Base-by-base conservation (phyloP, 2,329 filamentous ascomycete genomes). In the Apiospora sp. region DNA sequence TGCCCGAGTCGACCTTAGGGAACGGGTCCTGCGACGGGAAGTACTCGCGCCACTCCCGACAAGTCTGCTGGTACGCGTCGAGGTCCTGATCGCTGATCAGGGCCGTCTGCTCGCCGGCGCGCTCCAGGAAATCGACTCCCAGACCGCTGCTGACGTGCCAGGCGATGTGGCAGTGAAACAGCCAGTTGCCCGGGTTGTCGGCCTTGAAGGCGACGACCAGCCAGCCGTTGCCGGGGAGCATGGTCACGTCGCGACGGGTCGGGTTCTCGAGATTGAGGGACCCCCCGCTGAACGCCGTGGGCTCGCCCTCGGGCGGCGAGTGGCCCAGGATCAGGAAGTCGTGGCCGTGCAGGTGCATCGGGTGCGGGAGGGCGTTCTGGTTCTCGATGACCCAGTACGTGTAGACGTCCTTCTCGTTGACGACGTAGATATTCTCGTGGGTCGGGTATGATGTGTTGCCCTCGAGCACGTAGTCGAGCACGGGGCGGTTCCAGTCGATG, bases 111-210 rank as follows among this genome's bases (percentile, higher is more conserved):
- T 74, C 73, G 24, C 43, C 48, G 44, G 49, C 67, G 19, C 75
- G 73, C 75, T 80, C 88, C 34, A 89, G 74, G 75, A 89, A 88
- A 76, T 89, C 86, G 49, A 88, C 78, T 8, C 82, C 85, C 6
- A 89, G 82, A 43, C 86, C 87, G 73, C 83, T 82, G 71, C 78
- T 79, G 49, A 86, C 81, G 76, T 89, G 87, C 85, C 83, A 87
- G n/a, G 83, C 83, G 70, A 86, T 86, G 76, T 86, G 84, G 78
- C 84, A 86, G 75, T 86, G 84, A 77, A 85, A 79, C n/a, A 85
- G 75, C 83, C 84, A 86, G 43, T 81, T 78, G 68, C 86, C 87
- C 0, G 86, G 87, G 74, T 88, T 88, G 76, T 89, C 83, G 0
- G 84, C 82, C 68, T 79, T 76, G 78, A 86, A 88, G 0, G 84